These are phyloP conservation scores for Yamadazyma trypodendri DNA, from an alignment of 1,139 yeast species.

Conservation along the genomic window DNA sequence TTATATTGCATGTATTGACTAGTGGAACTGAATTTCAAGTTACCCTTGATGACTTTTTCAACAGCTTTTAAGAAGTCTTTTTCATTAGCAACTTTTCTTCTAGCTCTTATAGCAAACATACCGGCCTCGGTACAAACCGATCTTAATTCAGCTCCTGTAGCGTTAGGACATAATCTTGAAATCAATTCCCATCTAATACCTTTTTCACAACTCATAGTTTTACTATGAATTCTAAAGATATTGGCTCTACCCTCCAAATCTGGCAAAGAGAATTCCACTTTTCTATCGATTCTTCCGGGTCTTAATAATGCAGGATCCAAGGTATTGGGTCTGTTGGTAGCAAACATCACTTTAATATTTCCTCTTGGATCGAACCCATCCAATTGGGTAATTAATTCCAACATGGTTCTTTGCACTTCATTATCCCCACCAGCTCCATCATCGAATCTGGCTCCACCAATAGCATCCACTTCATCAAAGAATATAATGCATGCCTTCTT, in stretches of 20 bases:
- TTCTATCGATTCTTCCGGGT: slow-evolving; percentile 98
- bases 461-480: slow-evolving; percentile 97
- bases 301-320: slow-evolving; percentile 96
- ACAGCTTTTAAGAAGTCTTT: slow-evolving; percentile 97
- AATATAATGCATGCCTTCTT: slow-evolving; percentile 95
- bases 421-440: slow-evolving; percentile 99
- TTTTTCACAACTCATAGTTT: slow-evolving; percentile 95
- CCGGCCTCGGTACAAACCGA: slow-evolving; percentile 98
- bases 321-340: slow-evolving; percentile 96
- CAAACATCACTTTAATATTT: slow-evolving; percentile 98
- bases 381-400: slow-evolving; percentile 93
- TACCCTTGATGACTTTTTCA: slow-evolving; percentile 97
- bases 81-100: slow-evolving; percentile 96
- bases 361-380: slow-evolving; percentile 99
- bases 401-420: slow-evolving; percentile 98
- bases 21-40: slow-evolving; percentile 94
- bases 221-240: slow-evolving; percentile 93
- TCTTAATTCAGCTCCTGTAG: slow-evolving; percentile 97
- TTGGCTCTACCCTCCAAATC: slow-evolving; percentile 97
- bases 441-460: slow-evolving; percentile 98
- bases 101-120: slow-evolving; percentile 97
- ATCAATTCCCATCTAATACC: slow-evolving; percentile 98
- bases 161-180: slow-evolving; percentile 94
- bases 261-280: slow-evolving; percentile 94
- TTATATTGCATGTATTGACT: slow-evolving; percentile 98